Percentiles rank a stretch among this genome's conserved stretches.
Conservation (phyloP, 2,329 filamentous ascomycete genomes). For the Trichoderma sp. region DNA sequence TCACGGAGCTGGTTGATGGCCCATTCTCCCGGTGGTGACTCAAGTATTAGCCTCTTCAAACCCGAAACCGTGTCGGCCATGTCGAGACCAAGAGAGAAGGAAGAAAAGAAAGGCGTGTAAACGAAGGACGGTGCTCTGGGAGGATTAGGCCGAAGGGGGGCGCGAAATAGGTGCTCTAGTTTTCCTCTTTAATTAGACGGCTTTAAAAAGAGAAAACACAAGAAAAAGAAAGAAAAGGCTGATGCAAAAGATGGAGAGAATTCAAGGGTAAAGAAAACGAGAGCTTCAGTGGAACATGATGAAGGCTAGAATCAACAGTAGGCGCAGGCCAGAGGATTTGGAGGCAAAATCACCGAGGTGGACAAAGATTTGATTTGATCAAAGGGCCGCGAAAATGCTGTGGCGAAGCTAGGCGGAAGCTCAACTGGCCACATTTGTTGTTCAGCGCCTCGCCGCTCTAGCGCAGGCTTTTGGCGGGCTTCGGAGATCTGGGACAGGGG, state of each 20-base stretch:
- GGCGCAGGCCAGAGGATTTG: not conserved
- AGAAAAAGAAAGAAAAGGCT: slow-evolving; percentile 17
- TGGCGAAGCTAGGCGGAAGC: slow-evolving; percentile 24
- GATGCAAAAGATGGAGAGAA: not conserved
- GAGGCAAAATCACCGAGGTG: slow-evolving; percentile 11
- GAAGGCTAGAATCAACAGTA: slow-evolving; percentile 3
- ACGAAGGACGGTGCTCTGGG: not conserved
- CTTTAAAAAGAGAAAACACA: slow-evolving; percentile 13
- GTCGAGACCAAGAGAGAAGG: not conserved
- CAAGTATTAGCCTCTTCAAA: slow-evolving; percentile 68
- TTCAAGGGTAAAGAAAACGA: not conserved
- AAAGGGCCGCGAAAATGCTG: slow-evolving; percentile 25
- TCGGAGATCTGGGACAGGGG: slow-evolving; percentile 20
- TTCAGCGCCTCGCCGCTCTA: slow-evolving; percentile 9
- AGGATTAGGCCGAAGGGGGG: not conserved
- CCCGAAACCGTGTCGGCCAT: slow-evolving; percentile 56
- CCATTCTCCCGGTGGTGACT: slow-evolving; percentile 91
- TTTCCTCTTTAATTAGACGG: slow-evolving; percentile 1
- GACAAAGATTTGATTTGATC: not conserved
- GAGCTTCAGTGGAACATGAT: slow-evolving; percentile 18
- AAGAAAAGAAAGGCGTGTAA: not conserved
- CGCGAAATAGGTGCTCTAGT: not conserved
- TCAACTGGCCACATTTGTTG: slow-evolving; percentile 19
- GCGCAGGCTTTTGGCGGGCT: slow-evolving; percentile 8
- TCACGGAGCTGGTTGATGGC: slow-evolving; percentile 75